A percentile compares a stretch with the other conserved stretches of the same genome.
These are phyloP conservation scores for Saccharomycopsis fibuligera DNA, from an alignment of 805 yeast genomes.

Conservation along the genomic window DNA sequence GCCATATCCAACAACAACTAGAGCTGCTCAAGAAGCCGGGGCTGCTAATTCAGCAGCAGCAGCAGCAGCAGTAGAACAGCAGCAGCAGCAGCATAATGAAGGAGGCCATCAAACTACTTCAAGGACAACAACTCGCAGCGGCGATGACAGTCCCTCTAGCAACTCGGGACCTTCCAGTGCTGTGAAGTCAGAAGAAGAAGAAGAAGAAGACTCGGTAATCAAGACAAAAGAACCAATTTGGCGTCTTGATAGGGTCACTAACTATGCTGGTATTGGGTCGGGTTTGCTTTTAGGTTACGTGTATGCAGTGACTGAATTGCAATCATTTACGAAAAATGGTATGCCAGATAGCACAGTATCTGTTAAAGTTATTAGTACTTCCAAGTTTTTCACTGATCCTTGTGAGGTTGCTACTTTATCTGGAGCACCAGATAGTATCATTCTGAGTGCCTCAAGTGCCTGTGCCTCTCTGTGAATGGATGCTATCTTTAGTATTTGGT, in stretches of 20 bases:
- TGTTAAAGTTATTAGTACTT: slow-evolving; percentile 8
- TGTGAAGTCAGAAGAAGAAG: no score
- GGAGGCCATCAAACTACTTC: no score
- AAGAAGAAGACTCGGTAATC: no score
- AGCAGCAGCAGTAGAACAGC: no score
- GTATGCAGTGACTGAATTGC: slow-evolving; percentile 1
- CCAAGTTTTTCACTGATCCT: slow-evolving; percentile 11
- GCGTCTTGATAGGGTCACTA: slow-evolving; percentile 2
- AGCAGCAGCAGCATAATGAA: no score
- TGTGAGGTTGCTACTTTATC: slow-evolving; percentile 10
- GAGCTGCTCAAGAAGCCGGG: no score
- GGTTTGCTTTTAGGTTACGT: slow-evolving; percentile 6
- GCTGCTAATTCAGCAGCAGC: no score
- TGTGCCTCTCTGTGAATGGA: slow-evolving; percentile 8
- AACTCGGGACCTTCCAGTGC: no score
- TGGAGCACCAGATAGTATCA: slow-evolving; percentile 2
- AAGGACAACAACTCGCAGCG: no score
- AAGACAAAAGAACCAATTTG: not conserved
- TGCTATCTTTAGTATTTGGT: no score
- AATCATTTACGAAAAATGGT: not conserved
- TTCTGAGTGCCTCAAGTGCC: slow-evolving; percentile 9
- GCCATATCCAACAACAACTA: no score
- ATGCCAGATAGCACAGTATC: not conserved
- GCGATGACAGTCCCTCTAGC: no score
- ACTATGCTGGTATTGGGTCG: slow-evolving; percentile 7